Evolutionary conservation across 306 rosid species (phyloP).

Genomic region (Prunus fruticosa): DNA sequence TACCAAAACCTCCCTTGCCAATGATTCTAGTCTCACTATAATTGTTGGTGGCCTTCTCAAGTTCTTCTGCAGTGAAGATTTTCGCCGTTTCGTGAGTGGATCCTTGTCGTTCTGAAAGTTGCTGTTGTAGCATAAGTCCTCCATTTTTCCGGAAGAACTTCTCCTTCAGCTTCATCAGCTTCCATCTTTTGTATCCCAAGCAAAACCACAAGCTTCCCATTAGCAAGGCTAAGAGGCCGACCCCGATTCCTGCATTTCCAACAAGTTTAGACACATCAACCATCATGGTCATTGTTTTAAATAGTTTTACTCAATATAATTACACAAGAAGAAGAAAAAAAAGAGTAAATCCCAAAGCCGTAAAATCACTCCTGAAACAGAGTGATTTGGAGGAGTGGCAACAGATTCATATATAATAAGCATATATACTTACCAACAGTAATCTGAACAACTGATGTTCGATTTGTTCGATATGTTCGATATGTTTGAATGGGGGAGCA

Average conservation of each 20-base stretch:
- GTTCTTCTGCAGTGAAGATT: slow-evolving; percentile 24
- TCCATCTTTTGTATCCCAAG: slow-evolving; percentile 30
- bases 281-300: too few species aligned
- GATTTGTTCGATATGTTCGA: too few species aligned
- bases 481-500: neutral
- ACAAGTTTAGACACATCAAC: neutral
- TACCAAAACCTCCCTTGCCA: slow-evolving; percentile 42
- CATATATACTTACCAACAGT: neutral
- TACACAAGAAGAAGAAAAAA: too few species aligned
- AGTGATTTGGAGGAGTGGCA: too few species aligned
- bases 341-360: too few species aligned
- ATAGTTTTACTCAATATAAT: too few species aligned
- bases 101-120: slow-evolving; percentile 15
- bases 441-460: neutral
- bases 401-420: neutral
- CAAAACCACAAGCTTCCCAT: slow-evolving; percentile 24
- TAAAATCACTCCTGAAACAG: too few species aligned
- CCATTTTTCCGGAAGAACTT: slow-evolving; percentile 40
- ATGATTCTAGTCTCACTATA: slow-evolving; percentile 23
- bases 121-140: slow-evolving; percentile 28
- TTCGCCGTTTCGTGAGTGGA: neutral
- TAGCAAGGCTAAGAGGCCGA: slow-evolving; percentile 10
- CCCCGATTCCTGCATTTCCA: slow-evolving; percentile 18
- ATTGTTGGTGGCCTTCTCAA: slow-evolving; percentile 42
- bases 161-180: slow-evolving; percentile 25